A percentile compares a stretch with the other conserved stretches of the same genome.
These are phyloP conservation scores for Canavalia ensiformis DNA, from an alignment of 306 rosid species.

Conservation along the genomic window DNA sequence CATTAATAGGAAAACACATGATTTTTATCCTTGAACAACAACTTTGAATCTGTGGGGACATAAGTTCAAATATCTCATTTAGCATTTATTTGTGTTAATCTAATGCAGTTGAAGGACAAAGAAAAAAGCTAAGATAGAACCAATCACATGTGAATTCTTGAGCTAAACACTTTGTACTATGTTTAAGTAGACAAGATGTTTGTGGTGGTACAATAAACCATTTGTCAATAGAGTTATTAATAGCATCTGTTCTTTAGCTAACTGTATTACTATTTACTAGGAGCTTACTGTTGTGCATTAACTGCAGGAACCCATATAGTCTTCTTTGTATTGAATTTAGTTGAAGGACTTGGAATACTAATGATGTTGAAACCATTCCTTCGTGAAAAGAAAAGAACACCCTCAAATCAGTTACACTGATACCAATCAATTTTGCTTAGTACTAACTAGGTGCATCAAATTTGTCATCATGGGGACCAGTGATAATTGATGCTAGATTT, in stretches of 20 bases:
- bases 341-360: slow-evolving; percentile 55
- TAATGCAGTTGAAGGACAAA: background rate
- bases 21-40: background rate
- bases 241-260: background rate
- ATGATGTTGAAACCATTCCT: slow-evolving; percentile 63
- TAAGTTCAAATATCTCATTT: background rate
- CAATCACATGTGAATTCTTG: background rate
- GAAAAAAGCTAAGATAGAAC: background rate
- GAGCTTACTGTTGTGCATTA: slow-evolving; percentile 22
- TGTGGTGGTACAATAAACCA: background rate
- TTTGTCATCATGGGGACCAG: background rate
- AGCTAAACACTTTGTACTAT: background rate
- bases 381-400: slow-evolving; percentile 29
- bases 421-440: slow-evolving; percentile 1
- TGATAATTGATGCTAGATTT: background rate
- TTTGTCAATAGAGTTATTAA: background rate
- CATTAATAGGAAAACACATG: background rate
- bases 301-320: slow-evolving; percentile 57
- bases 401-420: slow-evolving; percentile 40
- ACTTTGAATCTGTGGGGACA: background rate
- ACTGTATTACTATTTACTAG: background rate
- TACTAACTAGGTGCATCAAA: background rate
- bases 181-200: background rate
- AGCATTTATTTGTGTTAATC: background rate
- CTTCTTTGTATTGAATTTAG: slow-evolving; percentile 48